Percentiles rank a stretch among this genome's conserved stretches.
These are phyloP conservation scores for Puccinia hordei DNA, from an alignment of 1,284 basidiomycete genomes.

Conservation along the genomic window DNA sequence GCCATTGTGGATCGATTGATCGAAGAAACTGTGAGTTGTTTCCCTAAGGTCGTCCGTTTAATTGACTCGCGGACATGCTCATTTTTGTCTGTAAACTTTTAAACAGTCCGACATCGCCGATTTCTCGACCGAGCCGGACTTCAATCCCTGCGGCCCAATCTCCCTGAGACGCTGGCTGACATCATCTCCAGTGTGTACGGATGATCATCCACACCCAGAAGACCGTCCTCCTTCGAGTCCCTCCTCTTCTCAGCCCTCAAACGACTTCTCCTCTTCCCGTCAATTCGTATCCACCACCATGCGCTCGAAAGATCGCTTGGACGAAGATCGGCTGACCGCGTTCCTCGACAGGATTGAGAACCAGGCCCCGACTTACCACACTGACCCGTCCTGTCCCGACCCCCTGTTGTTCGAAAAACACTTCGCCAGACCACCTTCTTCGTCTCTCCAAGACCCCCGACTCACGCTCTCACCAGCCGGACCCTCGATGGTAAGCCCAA, in stretches of 20 bases:
- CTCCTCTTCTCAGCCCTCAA: too few relatives aligned
- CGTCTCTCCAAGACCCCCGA: too few relatives aligned
- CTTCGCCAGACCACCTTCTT: too few relatives aligned
- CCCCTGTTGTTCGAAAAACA: too few relatives aligned
- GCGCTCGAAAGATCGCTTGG: too few relatives aligned
- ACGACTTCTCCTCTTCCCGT: too few relatives aligned
- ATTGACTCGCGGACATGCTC: not conserved
- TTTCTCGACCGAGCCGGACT: constrained; percentile 14
- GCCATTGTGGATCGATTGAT: not conserved
- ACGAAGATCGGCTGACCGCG: not conserved
- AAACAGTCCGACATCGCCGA: not conserved
- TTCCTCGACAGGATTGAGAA: constrained; percentile 22
- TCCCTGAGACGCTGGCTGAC: constrained; percentile 4
- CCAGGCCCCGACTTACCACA: constrained; percentile 29
- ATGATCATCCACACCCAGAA: not conserved
- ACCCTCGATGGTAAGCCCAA: too few relatives aligned
- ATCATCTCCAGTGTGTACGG: not conserved
- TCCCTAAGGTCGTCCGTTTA: not conserved
- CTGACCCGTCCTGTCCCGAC: too few relatives aligned
- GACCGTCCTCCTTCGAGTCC: too few relatives aligned
- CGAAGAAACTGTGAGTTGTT: constrained; percentile 2
- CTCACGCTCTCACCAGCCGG: too few relatives aligned
- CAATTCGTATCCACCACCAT: too few relatives aligned
- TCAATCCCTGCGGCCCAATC: not conserved
- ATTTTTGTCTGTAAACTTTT: not conserved